Conservation (phyloP, 1,139 yeast species). For the Yamadazyma dushanensis region DNA sequence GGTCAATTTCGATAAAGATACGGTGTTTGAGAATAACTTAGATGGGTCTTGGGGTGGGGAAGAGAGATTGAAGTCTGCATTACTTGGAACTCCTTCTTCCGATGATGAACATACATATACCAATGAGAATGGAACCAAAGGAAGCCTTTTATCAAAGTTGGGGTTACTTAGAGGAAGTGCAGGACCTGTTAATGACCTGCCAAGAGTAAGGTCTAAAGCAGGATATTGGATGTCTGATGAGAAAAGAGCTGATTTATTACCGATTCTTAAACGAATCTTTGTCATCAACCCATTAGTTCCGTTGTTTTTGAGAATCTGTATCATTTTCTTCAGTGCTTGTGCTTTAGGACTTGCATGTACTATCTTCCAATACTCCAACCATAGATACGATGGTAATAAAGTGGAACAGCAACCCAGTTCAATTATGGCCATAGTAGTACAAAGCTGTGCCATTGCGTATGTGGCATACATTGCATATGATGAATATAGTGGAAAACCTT, state of each 20-base stretch:
- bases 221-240: constrained; percentile 69
- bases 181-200: constrained; percentile 21
- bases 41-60: constrained; percentile 70
- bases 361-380: constrained; percentile 52
- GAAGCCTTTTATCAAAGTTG: constrained; percentile 8
- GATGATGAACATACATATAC: constrained; percentile 29
- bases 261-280: constrained; percentile 57
- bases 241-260: constrained; percentile 64
- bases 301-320: constrained; percentile 67
- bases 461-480: constrained; percentile 82
- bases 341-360: constrained; percentile 72
- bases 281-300: constrained; percentile 82
- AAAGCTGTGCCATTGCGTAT: constrained; percentile 75
- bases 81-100: constrained; percentile 39
- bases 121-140: constrained; percentile 17
- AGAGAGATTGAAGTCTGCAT: constrained; percentile 55
- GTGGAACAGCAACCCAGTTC: constrained; percentile 84
- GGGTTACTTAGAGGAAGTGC: neutral
- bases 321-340: constrained; percentile 57
- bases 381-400: constrained; percentile 35
- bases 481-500: constrained; percentile 88
- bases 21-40: constrained; percentile 24
- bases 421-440: constrained; percentile 87
- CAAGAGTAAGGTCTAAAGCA: constrained; percentile 53
- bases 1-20: constrained; percentile 24